Evolutionary conservation across 306 rosid species (phyloP), one percentile per base, ranked within the genome.

Genomic region (Quercus aquifolioides): DNA sequence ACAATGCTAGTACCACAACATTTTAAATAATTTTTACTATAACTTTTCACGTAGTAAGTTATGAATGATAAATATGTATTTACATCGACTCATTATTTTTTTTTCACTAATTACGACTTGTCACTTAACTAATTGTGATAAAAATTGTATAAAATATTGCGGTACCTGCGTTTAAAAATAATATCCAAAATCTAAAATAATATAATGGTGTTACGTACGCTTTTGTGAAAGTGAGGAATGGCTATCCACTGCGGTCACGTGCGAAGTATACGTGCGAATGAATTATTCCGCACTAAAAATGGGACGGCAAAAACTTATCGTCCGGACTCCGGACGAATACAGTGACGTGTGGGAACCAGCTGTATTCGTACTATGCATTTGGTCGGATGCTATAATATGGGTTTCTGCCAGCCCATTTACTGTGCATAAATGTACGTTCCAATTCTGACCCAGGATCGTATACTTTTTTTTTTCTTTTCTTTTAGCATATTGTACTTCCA

Each of bases 301-400:
- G 6, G 38, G 69, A 62, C 5, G 3, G 43, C 65, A 6, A 4
- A n/a, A 73, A 30, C 30, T 55, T 17, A 33, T 52, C 25, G 62
- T 51, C 43, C 55, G 77, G 73, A 38, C 55, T 51, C 43, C 55
- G 77, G 73, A 38, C 55, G 15, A 19, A 7, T 25, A 12, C 28
- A 70, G 19, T 1, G 55, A 13, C 6, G 35, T 5, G 15, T 41
- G 49, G 51, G 62, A 63, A 63, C 57, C 63, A 76, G 79, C 79
- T 76, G 79, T 63, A 46, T 19, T 60, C n/a, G 51, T 17, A 26
- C 76, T 7, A 55, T 55, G 49, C 76, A 54, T 71, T 33, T 71
- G 75, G 60, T 71, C 41, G 4, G 74, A 70, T 17, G 33, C 75
- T 14, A 71, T 51, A 33, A 15, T 35, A 49, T 71, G 23, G 14